Evolutionary conservation across 2,329 filamentous ascomycete species (phyloP).

Genomic region (Sordariomycetes sp.): DNA sequence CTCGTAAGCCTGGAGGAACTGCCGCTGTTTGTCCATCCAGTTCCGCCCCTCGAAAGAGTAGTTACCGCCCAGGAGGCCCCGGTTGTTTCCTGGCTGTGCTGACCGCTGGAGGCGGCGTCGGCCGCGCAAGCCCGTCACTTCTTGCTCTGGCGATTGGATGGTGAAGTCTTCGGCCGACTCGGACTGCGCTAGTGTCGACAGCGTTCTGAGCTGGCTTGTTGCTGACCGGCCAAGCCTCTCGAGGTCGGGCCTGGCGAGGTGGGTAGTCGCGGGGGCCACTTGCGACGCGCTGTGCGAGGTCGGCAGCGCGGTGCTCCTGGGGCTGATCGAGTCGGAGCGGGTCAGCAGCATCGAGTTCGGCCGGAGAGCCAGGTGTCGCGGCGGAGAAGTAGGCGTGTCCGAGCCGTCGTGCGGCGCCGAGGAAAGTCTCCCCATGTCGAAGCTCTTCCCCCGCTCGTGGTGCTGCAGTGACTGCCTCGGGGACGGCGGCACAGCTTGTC

Average conservation of each 20-base stretch:
- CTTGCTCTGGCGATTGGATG: constrained; percentile 64
- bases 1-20: constrained; percentile 93
- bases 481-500: constrained; percentile 9
- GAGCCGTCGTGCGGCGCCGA: constrained; percentile 21
- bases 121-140: constrained; percentile 79
- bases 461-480: constrained; percentile 10
- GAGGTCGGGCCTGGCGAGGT: constrained; percentile 57
- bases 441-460: constrained; percentile 48
- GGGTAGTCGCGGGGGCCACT: constrained; percentile 22
- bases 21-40: constrained; percentile 98
- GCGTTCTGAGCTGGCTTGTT: constrained; percentile 74
- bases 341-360: constrained; percentile 50
- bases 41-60: constrained; percentile 73
- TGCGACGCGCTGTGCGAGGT: constrained; percentile 16
- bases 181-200: constrained; percentile 71
- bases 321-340: constrained; percentile 38
- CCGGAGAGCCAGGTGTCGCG: constrained; percentile 27
- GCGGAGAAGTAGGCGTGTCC: constrained; percentile 26
- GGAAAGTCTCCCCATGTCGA: constrained; percentile 45
- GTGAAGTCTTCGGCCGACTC: constrained; percentile 68
- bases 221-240: constrained; percentile 76
- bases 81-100: constrained; percentile 31
- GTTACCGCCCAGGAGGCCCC: constrained; percentile 16
- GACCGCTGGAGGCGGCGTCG: constrained; percentile 69
- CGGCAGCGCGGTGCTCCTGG: constrained; percentile 16